Conservation (phyloP, 495 filamentous ascomycete genomes). For the Cenococcum geophilum region DNA sequence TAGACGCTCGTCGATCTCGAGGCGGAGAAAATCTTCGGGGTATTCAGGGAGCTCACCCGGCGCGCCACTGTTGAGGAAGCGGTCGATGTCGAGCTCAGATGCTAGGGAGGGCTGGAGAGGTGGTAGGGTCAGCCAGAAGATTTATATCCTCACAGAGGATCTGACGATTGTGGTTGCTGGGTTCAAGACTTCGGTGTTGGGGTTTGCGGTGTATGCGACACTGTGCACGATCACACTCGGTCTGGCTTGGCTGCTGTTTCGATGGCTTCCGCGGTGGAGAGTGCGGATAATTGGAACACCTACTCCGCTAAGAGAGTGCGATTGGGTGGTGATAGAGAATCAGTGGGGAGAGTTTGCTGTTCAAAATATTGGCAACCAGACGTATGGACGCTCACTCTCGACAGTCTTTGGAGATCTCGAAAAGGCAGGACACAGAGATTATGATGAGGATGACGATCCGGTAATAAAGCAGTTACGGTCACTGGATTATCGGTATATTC, state of each 20-base stretch:
- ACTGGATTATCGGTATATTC: constrained; percentile 87
- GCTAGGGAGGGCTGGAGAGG: constrained; percentile 52
- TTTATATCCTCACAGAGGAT: constrained; percentile 90
- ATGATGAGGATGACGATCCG: constrained; percentile 83
- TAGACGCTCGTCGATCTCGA: constrained; percentile 11
- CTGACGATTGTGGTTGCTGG: constrained; percentile 87
- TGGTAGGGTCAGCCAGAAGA: constrained; percentile 67
- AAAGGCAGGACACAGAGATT: constrained; percentile 46
- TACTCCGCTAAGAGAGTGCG: constrained; percentile 60
- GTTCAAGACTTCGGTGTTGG: constrained; percentile 66
- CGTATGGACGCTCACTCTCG: constrained; percentile 75
- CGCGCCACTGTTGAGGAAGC: constrained; percentile 64
- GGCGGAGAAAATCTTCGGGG: constrained; percentile 49
- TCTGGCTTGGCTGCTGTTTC: constrained; percentile 71
- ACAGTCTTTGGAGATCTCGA: constrained; percentile 74
- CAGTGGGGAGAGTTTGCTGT: constrained; percentile 90
- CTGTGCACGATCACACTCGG: constrained; percentile 69
- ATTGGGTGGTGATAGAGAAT: constrained; percentile 90
- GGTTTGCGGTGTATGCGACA: constrained; percentile 59
- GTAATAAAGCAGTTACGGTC: constrained; percentile 62
- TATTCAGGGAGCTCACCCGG: constrained; percentile 51
- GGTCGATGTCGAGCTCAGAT: constrained; percentile 50
- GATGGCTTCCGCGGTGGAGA: constrained; percentile 86
- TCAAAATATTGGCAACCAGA: constrained; percentile 55
- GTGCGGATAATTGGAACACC: constrained; percentile 66